Evolutionary conservation across 2,329 filamentous ascomycete species (phyloP), one percentile per base, ranked within the genome.

Genomic region (Cryphonectria japonica): DNA sequence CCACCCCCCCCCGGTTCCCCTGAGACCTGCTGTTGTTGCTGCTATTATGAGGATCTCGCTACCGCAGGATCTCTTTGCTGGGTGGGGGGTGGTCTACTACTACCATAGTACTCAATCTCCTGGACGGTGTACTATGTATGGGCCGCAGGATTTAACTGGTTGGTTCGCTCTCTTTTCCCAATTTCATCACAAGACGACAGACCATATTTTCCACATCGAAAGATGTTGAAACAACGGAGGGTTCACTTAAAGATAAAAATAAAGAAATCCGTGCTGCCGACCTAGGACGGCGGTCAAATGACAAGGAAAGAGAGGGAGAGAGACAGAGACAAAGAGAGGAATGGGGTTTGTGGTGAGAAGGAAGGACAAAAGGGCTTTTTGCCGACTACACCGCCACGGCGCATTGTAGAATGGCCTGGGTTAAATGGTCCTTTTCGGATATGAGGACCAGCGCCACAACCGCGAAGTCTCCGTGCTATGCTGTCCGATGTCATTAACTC

Each of bases 391-490:
- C 70, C 70, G 70, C 70, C 70, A 65, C 59, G 64, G 50, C 50
- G 26, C 7, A 67, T 67, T 37, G 43, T 34, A 39, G 37, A 67
- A 70, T 66, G 43, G 43, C 46, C 63, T 62, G 39, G 59, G 43
- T 66, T 52, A 32, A 37, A 13, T 37, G 19, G 41, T 62, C 29
- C 29, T 32, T 16, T 2, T 71, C 43, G 68, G 57, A 65, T 32
- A 68, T 60, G 71, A 68, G 64, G 46, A 34, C 22, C 71, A 72
- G 65, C 71, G 71, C 71, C 71, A 72, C 68, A 70, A 19, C 71
- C 60, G 65, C 63, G 26, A 59, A 34, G 50, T 62, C 32, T 67
- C 41, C 41, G 61, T 68, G 60, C 46, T 67, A 61, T 70, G 46
- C 11, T 34, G 41, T 19, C n/a, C n/a, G 34, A 57, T 39, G 64